Percentiles rank a stretch among this genome's conserved stretches.
These are phyloP conservation scores for Rosa lucieae DNA, from an alignment of 306 rosid species.

Conservation along the genomic window DNA sequence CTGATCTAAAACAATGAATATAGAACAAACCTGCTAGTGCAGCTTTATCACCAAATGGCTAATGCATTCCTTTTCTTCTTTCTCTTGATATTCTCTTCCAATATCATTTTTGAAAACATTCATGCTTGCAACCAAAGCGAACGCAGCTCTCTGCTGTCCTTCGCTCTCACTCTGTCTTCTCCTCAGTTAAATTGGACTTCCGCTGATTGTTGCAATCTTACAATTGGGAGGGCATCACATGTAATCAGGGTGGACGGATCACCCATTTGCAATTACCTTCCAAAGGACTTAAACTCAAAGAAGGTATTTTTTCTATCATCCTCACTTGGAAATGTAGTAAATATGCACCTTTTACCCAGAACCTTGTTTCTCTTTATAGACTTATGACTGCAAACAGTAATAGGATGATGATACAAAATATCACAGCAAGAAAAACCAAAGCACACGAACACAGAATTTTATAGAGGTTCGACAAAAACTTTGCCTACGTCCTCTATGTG, in stretches of 20 bases:
- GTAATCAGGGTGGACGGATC: not conserved
- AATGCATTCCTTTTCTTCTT: not conserved
- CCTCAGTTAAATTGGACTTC: constrained; percentile 6
- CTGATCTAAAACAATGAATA: no score
- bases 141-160: not conserved
- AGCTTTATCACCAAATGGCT: not conserved
- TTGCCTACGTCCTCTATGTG: no score
- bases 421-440: no score
- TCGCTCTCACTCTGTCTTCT: not conserved
- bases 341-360: no score
- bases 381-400: no score
- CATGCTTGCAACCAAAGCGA: not conserved
- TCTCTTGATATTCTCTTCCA: not conserved
- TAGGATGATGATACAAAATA: no score
- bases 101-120: not conserved
- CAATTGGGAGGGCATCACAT: constrained; percentile 2
- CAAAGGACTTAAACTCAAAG: not conserved
- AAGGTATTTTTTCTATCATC: not conserved
- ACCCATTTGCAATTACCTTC: not conserved
- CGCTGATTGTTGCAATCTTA: not conserved
- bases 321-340: not conserved
- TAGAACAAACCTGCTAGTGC: no score
- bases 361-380: no score
- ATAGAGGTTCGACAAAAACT: no score
- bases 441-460: no score